Conservation (phyloP, 2,329 filamentous ascomycete species). For the Colletotrichum musicola region DNA sequence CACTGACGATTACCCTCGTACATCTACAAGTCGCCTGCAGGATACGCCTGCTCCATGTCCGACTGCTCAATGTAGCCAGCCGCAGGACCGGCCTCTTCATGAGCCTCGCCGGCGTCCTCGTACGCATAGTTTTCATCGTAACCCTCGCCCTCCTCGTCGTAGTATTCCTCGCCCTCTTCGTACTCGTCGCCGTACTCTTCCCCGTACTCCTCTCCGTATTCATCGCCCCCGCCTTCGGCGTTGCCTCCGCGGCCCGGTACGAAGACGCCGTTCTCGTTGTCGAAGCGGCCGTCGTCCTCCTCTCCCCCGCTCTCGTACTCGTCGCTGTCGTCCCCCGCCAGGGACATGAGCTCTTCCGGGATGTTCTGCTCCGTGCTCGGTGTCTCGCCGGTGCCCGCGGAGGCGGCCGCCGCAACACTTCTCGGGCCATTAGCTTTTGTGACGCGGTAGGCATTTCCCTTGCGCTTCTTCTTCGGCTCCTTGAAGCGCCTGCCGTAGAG, state of each 20-base stretch:
- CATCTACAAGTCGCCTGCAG: slow-evolving; percentile 10
- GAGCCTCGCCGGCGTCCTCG: slow-evolving; percentile 43
- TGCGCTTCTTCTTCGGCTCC: slow-evolving; percentile 42
- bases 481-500: slow-evolving; percentile 50
- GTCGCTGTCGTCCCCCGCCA: slow-evolving; percentile 41
- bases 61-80: slow-evolving; percentile 1
- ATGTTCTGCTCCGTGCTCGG: slow-evolving; percentile 9
- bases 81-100: background rate
- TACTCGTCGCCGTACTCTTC: slow-evolving; percentile 38
- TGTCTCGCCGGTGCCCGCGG: slow-evolving; percentile 11
- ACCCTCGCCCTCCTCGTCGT: slow-evolving; percentile 45
- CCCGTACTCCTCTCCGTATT: slow-evolving; percentile 33
- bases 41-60: slow-evolving; percentile 24
- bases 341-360: slow-evolving; percentile 31
- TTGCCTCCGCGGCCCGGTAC: slow-evolving; percentile 13
- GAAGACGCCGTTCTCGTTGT: slow-evolving; percentile 37
- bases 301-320: slow-evolving; percentile 50
- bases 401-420: slow-evolving; percentile 21
- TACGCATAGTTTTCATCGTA: slow-evolving; percentile 44
- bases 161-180: slow-evolving; percentile 40
- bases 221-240: slow-evolving; percentile 19
- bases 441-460: slow-evolving; percentile 40
- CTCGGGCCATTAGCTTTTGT: slow-evolving; percentile 37
- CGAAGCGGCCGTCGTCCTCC: slow-evolving; percentile 40
- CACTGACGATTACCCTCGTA: background rate